Conservation (phyloP, 140 eudicot genomes). For the Stevia rebaudiana region DNA sequence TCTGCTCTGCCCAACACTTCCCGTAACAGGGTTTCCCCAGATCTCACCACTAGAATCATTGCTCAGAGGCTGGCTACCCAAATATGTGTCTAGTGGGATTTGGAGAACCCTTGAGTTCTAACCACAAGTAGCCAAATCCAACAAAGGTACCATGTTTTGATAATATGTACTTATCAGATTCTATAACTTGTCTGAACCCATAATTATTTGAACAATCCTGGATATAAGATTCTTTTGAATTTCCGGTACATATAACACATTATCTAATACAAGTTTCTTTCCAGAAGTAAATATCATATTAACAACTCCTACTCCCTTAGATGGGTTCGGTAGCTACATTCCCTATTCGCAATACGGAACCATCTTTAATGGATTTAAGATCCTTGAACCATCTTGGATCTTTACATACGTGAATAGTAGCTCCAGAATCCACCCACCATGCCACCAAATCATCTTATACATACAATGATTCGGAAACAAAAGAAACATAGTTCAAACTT, state of each 20-base stretch:
- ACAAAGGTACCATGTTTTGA: no score
- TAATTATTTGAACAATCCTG: no score
- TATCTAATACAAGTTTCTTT: not conserved
- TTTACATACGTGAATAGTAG: not conserved
- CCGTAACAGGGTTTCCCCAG: no score
- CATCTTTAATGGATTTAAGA: not conserved
- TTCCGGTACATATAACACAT: not conserved
- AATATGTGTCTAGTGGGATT: no score
- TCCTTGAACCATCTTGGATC: no score
- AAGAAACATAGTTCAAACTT: not conserved
- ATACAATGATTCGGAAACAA: not conserved
- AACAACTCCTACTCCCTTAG: not conserved
- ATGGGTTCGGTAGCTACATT: not conserved
- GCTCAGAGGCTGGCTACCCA: no score
- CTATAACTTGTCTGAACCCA: no score
- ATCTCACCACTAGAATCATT: no score
- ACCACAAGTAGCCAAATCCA: no score
- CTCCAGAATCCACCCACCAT: not conserved
- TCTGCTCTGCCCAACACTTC: no score
- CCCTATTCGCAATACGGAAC: not conserved
- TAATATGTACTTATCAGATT: no score
- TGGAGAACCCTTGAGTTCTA: no score
- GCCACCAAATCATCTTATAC: not conserved
- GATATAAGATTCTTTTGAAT: not conserved
- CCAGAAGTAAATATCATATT: not conserved